These are phyloP conservation scores for Alternaria sp. DNA, from an alignment of 2,329 filamentous ascomycete genomes.

Conservation along the genomic window DNA sequence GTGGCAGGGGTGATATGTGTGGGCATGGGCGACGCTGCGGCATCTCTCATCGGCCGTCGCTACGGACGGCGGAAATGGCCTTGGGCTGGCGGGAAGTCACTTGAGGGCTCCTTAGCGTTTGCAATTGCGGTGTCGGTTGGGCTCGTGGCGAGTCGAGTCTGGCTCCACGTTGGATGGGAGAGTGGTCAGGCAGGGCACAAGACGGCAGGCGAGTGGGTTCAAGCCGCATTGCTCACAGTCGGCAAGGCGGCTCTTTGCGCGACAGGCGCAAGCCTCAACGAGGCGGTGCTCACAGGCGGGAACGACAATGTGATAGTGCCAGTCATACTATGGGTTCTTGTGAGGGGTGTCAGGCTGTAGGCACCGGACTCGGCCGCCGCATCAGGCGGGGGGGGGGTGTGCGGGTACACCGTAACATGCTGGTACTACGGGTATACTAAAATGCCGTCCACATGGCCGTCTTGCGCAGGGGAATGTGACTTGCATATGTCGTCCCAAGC, in stretches of 20 bases:
- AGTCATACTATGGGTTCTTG: constrained; percentile 89
- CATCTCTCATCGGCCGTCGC: constrained; percentile 85
- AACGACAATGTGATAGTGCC: constrained; percentile 99
- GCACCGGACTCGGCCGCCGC: constrained; percentile 6
- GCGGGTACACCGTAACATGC: constrained; percentile 16
- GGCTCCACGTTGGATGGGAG: constrained; percentile 79
- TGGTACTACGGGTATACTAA: background rate
- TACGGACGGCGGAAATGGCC: constrained; percentile 91
- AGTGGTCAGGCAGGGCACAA: constrained; percentile 26
- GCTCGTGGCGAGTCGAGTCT: constrained; percentile 72
- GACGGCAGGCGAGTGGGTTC: constrained; percentile 55
- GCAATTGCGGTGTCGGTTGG: constrained; percentile 79
- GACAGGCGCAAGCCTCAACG: constrained; percentile 81
- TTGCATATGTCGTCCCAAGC: background rate
- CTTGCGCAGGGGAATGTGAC: constrained; percentile 5
- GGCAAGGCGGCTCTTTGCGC: constrained; percentile 76
- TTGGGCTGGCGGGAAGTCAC: constrained; percentile 94
- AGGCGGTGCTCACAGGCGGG: constrained; percentile 92
- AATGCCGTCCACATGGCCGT: constrained; percentile 5
- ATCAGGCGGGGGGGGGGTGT: constrained; percentile 14
- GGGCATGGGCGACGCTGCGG: constrained; percentile 92
- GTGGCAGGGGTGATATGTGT: constrained; percentile 92
- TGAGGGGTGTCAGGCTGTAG: constrained; percentile 72
- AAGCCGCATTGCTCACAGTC: constrained; percentile 43
- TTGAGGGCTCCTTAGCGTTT: constrained; percentile 87